Conservation (phyloP, 805 yeast genomes). For the Geotrichum ghanense region DNA sequence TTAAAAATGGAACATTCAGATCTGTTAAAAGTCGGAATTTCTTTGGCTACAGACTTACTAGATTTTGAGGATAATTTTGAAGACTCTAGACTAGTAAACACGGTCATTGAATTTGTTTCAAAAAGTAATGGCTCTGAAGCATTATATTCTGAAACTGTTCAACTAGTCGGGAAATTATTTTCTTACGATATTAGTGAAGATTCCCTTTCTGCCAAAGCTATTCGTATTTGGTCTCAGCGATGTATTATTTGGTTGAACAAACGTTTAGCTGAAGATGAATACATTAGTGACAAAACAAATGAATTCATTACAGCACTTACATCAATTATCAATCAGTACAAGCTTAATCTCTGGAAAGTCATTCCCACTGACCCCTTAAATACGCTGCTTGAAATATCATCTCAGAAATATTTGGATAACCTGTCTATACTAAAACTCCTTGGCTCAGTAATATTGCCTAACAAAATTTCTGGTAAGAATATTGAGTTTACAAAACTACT, state of each 20-base stretch:
- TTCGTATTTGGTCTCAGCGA: conserved; percentile 12
- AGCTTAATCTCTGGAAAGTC: conserved; percentile 12
- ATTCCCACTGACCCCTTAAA: conserved; percentile 16
- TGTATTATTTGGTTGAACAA: conserved; percentile 16
- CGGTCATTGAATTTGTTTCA: not conserved
- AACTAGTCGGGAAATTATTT: conserved; percentile 5
- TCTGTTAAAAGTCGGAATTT: not conserved
- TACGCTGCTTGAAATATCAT: conserved; percentile 21
- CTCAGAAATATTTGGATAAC: conserved; percentile 35
- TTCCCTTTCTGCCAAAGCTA: not conserved
- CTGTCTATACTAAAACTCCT: conserved; percentile 36
- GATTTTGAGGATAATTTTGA: not conserved
- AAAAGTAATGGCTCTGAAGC: conserved; percentile 6
- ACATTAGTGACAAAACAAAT: conserved; percentile 2
- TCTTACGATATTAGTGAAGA: not conserved
- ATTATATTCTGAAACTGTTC: conserved; percentile 7
- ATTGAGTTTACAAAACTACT: conserved; percentile 38
- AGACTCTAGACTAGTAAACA: not conserved
- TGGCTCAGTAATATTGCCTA: conserved; percentile 29
- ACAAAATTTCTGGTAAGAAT: conserved; percentile 20
- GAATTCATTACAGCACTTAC: not conserved
- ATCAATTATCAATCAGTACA: conserved; percentile 2
- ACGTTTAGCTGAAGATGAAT: conserved; percentile 11
- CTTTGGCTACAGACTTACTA: not conserved
- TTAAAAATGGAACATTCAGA: not conserved